These are phyloP conservation scores for Suillus sp. DNA, from an alignment of 768 basidiomycete species.

Conservation along the genomic window DNA sequence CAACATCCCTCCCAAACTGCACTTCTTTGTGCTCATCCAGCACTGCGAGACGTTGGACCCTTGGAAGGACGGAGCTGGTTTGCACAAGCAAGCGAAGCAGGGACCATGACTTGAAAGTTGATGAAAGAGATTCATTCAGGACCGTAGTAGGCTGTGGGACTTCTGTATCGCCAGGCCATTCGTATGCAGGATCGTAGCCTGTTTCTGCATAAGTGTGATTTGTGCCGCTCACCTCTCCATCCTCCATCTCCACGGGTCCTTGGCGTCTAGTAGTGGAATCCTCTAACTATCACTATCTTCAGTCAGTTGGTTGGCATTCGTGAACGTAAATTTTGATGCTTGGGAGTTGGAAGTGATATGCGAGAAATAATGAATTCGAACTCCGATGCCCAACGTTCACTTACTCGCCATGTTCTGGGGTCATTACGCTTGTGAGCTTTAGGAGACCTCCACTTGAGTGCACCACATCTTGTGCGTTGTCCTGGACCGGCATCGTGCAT, in stretches of 20 bases:
- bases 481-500: background rate
- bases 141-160: conserved; percentile 2
- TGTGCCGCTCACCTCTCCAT: conserved; percentile 15
- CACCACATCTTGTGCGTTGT: background rate
- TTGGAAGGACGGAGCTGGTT: conserved; percentile 50
- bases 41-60: conserved; percentile 52
- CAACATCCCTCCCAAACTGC: conserved; percentile 73
- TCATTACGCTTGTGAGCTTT: background rate
- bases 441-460: background rate
- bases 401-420: background rate
- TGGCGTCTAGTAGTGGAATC: conserved; percentile 3
- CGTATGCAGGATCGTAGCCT: conserved; percentile 52
- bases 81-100: conserved; percentile 42
- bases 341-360: background rate
- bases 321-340: conserved; percentile 6
- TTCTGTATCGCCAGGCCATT: conserved; percentile 55
- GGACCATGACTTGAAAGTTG: conserved; percentile 24
- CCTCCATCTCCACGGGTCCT: conserved; percentile 18
- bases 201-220: conserved; percentile 8
- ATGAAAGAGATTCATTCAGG: conserved; percentile 21
- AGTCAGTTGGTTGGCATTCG: conserved; percentile 3
- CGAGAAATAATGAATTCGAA: conserved; percentile 12
- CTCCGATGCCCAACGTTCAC: conserved; percentile 13
- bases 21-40: conserved; percentile 65
- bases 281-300: background rate